phyloP scores from a whole-genome alignment of 1,284 basidiomycete species.

The Trametes pubescens region DNA sequence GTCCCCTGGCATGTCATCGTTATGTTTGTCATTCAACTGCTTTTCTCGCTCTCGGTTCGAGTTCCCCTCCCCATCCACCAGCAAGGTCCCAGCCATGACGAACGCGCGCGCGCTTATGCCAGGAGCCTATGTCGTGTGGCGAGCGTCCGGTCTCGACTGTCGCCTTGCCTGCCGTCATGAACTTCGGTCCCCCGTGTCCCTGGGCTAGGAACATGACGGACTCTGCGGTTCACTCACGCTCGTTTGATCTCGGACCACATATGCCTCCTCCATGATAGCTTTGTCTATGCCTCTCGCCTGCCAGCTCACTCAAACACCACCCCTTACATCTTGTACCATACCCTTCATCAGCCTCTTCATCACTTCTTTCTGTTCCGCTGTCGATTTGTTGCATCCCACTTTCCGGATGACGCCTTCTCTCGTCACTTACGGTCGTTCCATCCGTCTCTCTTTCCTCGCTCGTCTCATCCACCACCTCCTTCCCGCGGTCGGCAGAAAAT shows the following conservation, averaged over 20 bases:
- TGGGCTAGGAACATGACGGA: slow-evolving; percentile 21
- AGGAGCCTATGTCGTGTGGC: slow-evolving; percentile 31
- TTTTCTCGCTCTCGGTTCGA: slow-evolving; percentile 37
- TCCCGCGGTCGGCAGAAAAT: slow-evolving; percentile 33
- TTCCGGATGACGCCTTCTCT: slow-evolving; percentile 28
- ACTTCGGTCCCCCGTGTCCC: slow-evolving; percentile 22
- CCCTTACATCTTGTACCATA: slow-evolving; percentile 30
- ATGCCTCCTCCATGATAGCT: slow-evolving; percentile 34
- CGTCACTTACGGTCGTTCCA: slow-evolving; percentile 14
- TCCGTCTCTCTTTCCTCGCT: background rate
- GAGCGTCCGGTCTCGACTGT: slow-evolving; percentile 23
- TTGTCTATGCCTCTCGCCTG: slow-evolving; percentile 37
- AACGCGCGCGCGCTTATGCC: slow-evolving; percentile 27
- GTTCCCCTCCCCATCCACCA: slow-evolving; percentile 16
- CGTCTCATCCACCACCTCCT: slow-evolving; percentile 21
- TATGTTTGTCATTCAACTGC: slow-evolving; percentile 41
- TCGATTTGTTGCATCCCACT: slow-evolving; percentile 34
- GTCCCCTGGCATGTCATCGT: slow-evolving; percentile 39
- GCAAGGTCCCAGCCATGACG: slow-evolving; percentile 30
- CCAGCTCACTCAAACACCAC: slow-evolving; percentile 26
- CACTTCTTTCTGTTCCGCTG: slow-evolving; percentile 31
- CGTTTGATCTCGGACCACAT: slow-evolving; percentile 33
- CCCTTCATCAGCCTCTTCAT: slow-evolving; percentile 26
- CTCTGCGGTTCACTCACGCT: slow-evolving; percentile 34
- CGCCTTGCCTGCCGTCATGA: slow-evolving; percentile 19